These are phyloP conservation scores for Dothiorella sarmentorum DNA, from an alignment of 2,329 filamentous ascomycete genomes.

Conservation along the genomic window DNA sequence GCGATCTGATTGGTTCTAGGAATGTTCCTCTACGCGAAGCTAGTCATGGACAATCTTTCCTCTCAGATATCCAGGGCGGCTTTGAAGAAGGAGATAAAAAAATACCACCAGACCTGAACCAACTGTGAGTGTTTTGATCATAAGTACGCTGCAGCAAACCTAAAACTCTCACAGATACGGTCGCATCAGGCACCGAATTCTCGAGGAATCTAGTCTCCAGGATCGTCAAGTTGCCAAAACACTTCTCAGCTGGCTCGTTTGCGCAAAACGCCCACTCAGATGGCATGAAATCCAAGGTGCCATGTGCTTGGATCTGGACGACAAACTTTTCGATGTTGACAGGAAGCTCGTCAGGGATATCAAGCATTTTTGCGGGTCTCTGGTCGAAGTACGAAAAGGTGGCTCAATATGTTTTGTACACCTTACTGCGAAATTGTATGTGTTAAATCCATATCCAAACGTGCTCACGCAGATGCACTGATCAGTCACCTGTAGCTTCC, in stretches of 20 bases:
- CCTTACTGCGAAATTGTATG: conserved; percentile 20
- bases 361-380: conserved; percentile 35
- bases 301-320: conserved; percentile 30
- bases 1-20: conserved; percentile 18
- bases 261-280: conserved; percentile 39
- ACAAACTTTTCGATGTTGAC: conserved; percentile 27
- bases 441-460: background rate
- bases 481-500: background rate
- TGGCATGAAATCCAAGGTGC: conserved; percentile 43
- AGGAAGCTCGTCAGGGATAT: conserved; percentile 27
- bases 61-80: conserved; percentile 11
- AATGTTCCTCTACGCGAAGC: conserved; percentile 27
- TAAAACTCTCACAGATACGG: background rate
- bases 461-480: background rate
- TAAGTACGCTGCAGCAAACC: background rate
- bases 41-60: conserved; percentile 25
- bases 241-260: conserved; percentile 40
- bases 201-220: background rate
- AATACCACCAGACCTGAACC: background rate
- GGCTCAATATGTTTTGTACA: conserved; percentile 18
- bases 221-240: conserved; percentile 27
- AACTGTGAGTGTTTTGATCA: conserved; percentile 9
- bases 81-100: conserved; percentile 5
- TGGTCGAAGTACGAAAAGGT: conserved; percentile 29
- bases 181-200: background rate